Base-by-base conservation (phyloP, 345 rosid species). In the Brassica carinata region DNA sequence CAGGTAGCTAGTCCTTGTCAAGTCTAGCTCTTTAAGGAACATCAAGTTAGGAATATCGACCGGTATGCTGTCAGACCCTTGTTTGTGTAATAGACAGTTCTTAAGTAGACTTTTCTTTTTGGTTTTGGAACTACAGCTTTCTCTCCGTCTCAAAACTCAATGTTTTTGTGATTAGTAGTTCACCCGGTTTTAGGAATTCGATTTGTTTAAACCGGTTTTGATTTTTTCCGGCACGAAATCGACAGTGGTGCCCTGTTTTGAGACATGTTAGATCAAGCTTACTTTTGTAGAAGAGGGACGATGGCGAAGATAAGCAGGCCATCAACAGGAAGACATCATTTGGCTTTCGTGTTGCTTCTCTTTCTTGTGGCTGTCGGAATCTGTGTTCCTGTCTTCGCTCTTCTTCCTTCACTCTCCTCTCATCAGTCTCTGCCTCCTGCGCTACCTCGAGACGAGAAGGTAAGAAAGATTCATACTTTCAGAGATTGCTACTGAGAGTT, bases 341-440 rank as follows among this genome's bases (percentile, higher is more conserved):
- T 68, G 29, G n/a, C 29, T 64, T 69, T 70, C 13, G 11, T 64
- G n/a, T 34, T 80, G 53, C 53, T 87, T 65, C 43, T 89, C 36
- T 7, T 83, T 87, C 78, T 88, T 13, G 34, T 85, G 43, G 84
- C 79, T 58, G 71, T 89, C 72, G 83, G 76, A 62, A 85, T 81
- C 34, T 75, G 84, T 10, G 86, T 87, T 77, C 96, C 92, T 0
- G 91, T 88, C 80, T 87, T 88, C 69, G 94, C 89, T 69, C 89
- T 87, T 62, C 94, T 88, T 48, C 92, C 97, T 67, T 87, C 92
- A 67, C 82, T 87, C 53, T 27, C 90, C 17, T 64, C 77, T 53
- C 71, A 61, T 77, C 71, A 17, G 45, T 70, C 34, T 74, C 79
- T 73, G 43, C 53, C 82, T 76, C 67, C 10, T 31, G 71, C 17